Evolutionary conservation across 1,284 basidiomycete genomes (phyloP).

Genomic region (Termitomyces sp.): DNA sequence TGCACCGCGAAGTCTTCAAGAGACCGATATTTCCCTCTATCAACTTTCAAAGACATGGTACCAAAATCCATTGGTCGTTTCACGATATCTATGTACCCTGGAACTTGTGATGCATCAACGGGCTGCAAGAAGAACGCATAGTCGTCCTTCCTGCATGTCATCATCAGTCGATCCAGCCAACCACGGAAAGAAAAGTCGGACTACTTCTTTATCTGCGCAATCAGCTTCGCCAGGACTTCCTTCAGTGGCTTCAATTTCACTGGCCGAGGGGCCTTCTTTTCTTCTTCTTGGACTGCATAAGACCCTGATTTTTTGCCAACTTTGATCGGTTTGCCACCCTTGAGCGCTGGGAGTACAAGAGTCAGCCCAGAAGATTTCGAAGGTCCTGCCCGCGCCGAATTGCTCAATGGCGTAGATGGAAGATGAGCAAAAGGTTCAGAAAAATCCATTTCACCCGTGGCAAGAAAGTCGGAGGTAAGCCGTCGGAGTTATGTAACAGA

Average conservation of each 20-base stretch:
- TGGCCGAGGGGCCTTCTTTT: constrained; percentile 45
- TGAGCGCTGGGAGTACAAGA: constrained; percentile 48
- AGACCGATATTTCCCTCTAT: constrained; percentile 61
- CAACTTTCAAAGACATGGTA: constrained; percentile 68
- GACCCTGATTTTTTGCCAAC: constrained; percentile 27
- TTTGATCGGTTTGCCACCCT: constrained; percentile 36
- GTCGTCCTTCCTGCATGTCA: constrained; percentile 66
- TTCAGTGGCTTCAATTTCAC: constrained; percentile 73
- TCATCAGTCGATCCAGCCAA: constrained; percentile 4
- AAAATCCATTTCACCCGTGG: constrained; percentile 27
- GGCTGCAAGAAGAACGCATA: constrained; percentile 81
- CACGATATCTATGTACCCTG: constrained; percentile 66
- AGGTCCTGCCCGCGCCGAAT: constrained; percentile 24
- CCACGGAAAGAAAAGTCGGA: constrained; percentile 17
- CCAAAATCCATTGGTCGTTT: constrained; percentile 80
- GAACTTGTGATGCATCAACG: constrained; percentile 60
- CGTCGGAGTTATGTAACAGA: constrained; percentile 12
- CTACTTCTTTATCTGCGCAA: constrained; percentile 70
- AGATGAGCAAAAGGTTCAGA: constrained; percentile 26
- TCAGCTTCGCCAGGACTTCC: constrained; percentile 64
- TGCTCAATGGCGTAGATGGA: constrained; percentile 23
- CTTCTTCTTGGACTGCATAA: constrained; percentile 28
- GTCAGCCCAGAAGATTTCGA: constrained; percentile 34
- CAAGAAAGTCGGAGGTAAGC: constrained; percentile 13
- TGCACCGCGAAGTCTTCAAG: constrained; percentile 72